phyloP scores from a whole-genome alignment of 345 rosid species.

The Brassica nigra region DNA sequence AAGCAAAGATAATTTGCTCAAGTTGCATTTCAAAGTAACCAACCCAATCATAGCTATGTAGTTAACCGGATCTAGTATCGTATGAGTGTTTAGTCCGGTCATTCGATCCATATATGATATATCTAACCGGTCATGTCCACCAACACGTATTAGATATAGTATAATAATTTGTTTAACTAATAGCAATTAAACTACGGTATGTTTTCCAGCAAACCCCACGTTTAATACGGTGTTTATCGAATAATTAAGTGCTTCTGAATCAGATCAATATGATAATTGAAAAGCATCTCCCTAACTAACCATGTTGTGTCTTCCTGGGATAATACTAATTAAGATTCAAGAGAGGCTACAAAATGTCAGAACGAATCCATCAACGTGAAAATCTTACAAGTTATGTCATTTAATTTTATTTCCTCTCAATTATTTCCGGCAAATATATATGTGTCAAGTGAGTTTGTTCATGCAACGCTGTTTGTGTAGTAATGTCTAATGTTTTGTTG shows the following conservation, averaged over 20 bases:
- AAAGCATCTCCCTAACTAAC: background rate
- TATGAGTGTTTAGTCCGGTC: background rate
- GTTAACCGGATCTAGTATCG: slow-evolving; percentile 7
- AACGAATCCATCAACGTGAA: slow-evolving; percentile 40
- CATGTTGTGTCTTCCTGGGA: background rate
- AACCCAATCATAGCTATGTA: slow-evolving; percentile 27
- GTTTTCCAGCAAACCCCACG: no score
- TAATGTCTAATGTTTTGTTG: slow-evolving; percentile 41
- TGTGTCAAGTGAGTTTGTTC: slow-evolving; percentile 36
- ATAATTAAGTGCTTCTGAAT: no score
- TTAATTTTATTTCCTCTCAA: slow-evolving; percentile 8
- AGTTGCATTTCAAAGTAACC: slow-evolving; percentile 34
- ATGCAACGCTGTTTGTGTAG: slow-evolving; percentile 29
- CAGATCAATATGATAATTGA: background rate
- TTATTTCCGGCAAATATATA: slow-evolving; percentile 41
- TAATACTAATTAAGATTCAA: slow-evolving; percentile 26
- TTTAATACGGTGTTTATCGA: no score
- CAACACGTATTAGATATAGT: background rate
- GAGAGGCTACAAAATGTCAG: slow-evolving; percentile 17
- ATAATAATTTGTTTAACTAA: background rate
- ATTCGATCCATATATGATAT: background rate
- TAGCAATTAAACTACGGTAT: background rate
- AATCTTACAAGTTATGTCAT: slow-evolving; percentile 27
- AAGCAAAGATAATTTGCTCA: slow-evolving; percentile 20
- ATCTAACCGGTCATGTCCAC: slow-evolving; percentile 18